A percentile compares a stretch with the other conserved stretches of the same genome.
phyloP scores from a whole-genome alignment of 192 early-diverging fungal genomes.

The Gorgonomyces haynaldii region DNA sequence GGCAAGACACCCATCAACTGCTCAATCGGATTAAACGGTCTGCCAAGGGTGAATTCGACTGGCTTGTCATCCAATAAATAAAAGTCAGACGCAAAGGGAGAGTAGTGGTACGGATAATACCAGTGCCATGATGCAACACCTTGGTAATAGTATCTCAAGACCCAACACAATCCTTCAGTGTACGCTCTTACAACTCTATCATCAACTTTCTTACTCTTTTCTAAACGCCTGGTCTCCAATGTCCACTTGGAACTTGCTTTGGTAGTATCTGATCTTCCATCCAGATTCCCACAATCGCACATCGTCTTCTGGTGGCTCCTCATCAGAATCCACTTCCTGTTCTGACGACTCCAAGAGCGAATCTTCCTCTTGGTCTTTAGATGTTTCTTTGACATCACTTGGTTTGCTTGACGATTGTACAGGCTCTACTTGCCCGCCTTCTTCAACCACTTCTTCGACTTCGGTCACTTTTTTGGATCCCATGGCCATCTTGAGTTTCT shows the following conservation, averaged over 20 bases:
- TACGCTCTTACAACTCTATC: conserved; percentile 57
- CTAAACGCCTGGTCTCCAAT: conserved; percentile 44
- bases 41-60: conserved; percentile 67
- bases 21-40: conserved; percentile 90
- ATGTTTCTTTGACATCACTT: conserved; percentile 35
- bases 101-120: conserved; percentile 97
- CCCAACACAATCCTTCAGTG: conserved; percentile 94
- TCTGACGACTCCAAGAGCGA: background rate
- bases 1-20: conserved; percentile 99
- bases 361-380: conserved; percentile 30
- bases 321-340: conserved; percentile 24
- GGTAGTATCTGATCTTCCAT: conserved; percentile 74
- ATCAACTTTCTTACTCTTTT: conserved; percentile 22
- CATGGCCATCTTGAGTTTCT: conserved; percentile 7
- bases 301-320: conserved; percentile 43
- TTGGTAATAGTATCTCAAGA: conserved; percentile 90
- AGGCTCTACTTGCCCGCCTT: background rate
- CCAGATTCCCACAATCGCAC: conserved; percentile 61
- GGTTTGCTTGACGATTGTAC: background rate
- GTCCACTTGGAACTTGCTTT: conserved; percentile 55
- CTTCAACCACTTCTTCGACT: conserved; percentile 20
- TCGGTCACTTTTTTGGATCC: conserved; percentile 6
- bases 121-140: conserved; percentile 96
- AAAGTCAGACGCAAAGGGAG: conserved; percentile 84
- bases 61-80: conserved; percentile 31